Percentiles rank a stretch among this genome's conserved stretches.
These are phyloP conservation scores for Hirsutella minnesotensis DNA, from an alignment of 2,329 filamentous ascomycete genomes.

Conservation along the genomic window DNA sequence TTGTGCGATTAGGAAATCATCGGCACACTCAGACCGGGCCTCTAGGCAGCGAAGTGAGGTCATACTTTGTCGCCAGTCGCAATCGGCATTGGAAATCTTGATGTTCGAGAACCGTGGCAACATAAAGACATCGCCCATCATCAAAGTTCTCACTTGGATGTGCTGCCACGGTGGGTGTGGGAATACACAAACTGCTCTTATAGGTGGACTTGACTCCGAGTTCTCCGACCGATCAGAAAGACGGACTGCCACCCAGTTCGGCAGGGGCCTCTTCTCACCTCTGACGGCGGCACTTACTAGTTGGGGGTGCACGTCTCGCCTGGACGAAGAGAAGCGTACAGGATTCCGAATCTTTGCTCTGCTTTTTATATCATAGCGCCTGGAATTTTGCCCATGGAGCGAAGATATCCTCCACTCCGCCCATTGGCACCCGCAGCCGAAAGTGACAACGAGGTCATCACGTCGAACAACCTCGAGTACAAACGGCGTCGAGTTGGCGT, in stretches of 20 bases:
- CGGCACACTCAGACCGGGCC: no score
- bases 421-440: neutral
- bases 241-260: neutral
- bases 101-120: no score
- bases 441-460: neutral
- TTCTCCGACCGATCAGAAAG: neutral
- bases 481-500: conserved; percentile 13
- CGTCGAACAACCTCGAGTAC: neutral
- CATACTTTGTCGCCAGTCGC: no score
- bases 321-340: neutral
- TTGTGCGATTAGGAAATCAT: no score
- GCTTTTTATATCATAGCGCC: neutral
- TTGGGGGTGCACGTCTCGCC: neutral
- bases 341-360: neutral
- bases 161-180: neutral
- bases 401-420: neutral
- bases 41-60: no score
- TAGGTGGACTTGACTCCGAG: neutral
- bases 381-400: neutral
- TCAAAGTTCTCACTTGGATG: neutral
- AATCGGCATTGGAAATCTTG: neutral
- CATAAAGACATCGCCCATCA: neutral
- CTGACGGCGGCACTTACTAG: neutral
- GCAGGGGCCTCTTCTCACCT: no score
- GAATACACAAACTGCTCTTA: neutral